Conservation (phyloP, 805 yeast species). For the Saturnispora bothae region DNA sequence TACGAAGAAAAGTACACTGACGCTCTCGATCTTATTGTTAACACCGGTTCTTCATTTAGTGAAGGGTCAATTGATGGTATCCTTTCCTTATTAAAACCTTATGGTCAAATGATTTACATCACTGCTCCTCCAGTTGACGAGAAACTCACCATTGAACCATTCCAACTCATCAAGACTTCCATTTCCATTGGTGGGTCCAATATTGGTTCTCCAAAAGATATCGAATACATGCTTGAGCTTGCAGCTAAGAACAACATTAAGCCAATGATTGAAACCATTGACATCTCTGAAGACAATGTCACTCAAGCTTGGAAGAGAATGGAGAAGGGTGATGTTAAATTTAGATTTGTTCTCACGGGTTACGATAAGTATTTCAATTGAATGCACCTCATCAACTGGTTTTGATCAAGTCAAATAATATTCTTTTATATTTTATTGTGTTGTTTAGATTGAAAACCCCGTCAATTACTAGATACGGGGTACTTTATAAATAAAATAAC, state of each 20-base stretch:
- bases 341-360: constrained; percentile 43
- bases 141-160: constrained; percentile 25
- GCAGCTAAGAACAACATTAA: constrained; percentile 37
- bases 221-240: constrained; percentile 35
- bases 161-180: constrained; percentile 25
- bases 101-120: constrained; percentile 25
- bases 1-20: constrained; percentile 29
- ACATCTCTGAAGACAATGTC: constrained; percentile 34
- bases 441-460: neutral
- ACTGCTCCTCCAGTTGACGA: constrained; percentile 29
- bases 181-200: constrained; percentile 26
- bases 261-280: constrained; percentile 44
- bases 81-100: constrained; percentile 20
- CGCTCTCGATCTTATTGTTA: constrained; percentile 36
- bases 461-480: too few species aligned
- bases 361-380: constrained; percentile 28
- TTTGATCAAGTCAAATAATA: constrained; percentile 1
- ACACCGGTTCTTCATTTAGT: constrained; percentile 36
- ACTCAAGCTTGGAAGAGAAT: constrained; percentile 37
- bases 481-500: too few species aligned
- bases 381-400: too few species aligned
- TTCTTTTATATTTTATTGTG: neutral
- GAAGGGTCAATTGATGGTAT: constrained; percentile 22
- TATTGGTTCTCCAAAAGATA: constrained; percentile 38
- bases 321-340: constrained; percentile 40